phyloP scores from a whole-genome alignment of 257 asterid genomes.

The Datura wrightii region DNA sequence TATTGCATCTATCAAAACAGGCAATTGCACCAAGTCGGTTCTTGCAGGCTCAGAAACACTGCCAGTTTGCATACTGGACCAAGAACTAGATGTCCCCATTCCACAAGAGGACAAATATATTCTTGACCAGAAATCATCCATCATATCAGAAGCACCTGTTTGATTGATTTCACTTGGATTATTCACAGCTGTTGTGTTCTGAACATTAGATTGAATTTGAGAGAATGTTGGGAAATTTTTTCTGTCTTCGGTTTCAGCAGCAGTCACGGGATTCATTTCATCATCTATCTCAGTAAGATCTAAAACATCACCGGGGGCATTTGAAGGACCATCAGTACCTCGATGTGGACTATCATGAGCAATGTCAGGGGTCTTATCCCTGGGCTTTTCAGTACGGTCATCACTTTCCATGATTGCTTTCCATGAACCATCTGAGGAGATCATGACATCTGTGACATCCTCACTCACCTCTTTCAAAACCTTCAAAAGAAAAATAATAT shows the following conservation, averaged over 20 bases:
- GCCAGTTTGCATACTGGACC: constrained; percentile 39
- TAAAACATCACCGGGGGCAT: constrained; percentile 42
- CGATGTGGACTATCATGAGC: constrained; percentile 44
- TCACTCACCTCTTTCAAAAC: constrained; percentile 74
- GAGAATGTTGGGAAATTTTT: constrained; percentile 40
- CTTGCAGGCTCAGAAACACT: constrained; percentile 39
- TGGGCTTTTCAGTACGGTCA: constrained; percentile 49
- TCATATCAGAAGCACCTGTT: constrained; percentile 36
- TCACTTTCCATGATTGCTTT: constrained; percentile 55
- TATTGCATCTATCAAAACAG: constrained; percentile 38
- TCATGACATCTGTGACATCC: constrained; percentile 52
- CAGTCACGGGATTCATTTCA: constrained; percentile 38
- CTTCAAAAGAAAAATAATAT: constrained; percentile 46
- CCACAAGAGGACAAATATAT: constrained; percentile 50
- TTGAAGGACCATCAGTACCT: constrained; percentile 39
- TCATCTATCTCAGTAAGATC: constrained; percentile 73
- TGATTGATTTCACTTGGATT: constrained; percentile 41
- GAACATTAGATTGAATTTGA: constrained; percentile 37
- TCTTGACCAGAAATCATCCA: constrained; percentile 62
- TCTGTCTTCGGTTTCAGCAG: constrained; percentile 48
- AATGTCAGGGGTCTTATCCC: constrained; percentile 39
- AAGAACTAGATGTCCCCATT: constrained; percentile 40
- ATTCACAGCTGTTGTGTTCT: constrained; percentile 32
- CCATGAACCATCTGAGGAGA: constrained; percentile 91
- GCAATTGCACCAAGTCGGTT: constrained; percentile 32